Base-by-base conservation (phyloP, 352 stramenopile species). In the Phytophthora tubulina region DNA sequence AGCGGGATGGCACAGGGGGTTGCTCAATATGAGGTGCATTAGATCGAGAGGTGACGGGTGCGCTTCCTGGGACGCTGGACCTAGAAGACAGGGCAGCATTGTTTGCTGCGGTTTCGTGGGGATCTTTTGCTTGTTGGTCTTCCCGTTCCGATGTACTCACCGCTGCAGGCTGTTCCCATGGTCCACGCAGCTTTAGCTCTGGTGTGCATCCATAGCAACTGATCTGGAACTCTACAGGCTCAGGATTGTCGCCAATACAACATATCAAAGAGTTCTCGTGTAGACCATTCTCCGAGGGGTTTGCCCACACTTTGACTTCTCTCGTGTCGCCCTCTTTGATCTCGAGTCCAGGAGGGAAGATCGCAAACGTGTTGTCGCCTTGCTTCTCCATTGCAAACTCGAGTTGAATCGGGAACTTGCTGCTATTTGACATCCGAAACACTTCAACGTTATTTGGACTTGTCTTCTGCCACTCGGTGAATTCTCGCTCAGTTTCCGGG, bases 361-460 rank as follows among this genome's bases (percentile, higher is more conserved):
- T 72, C 13, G 72, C 74, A 70, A 98, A 99, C 5, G 75, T 69
- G 1, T 51, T 56, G 4, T 67, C 49, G 2, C 51, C 65, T 9
- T 78, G 42, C 6, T 54, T 63, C 14, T 84, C 71, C 48, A 96
- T 70, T 0, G n/a, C 63, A 59, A 91, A 86, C 46, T 94, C 80
- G 3, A 97, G 67, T 10, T 82, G 81, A 17, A 95, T 81, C 0
- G 89, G 76, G 56, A 91, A 97, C 14, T 81, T 82, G 36, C 91
- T 94, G 52, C 65, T 85, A 75, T 98, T 98, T 9, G 91, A 97
- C 56, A 99, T 96, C 3, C 95, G 89, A 49, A 99, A 97, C 27
- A 88, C 83, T 41, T 99, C 96, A 38, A 91, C 75, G 64, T 98
- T 97, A 38, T 84, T 94, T 21, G 82, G 67, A 52, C 75, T 84